Evolutionary conservation across 768 basidiomycete genomes (phyloP).

Genomic region (Mycena vulgaris): DNA sequence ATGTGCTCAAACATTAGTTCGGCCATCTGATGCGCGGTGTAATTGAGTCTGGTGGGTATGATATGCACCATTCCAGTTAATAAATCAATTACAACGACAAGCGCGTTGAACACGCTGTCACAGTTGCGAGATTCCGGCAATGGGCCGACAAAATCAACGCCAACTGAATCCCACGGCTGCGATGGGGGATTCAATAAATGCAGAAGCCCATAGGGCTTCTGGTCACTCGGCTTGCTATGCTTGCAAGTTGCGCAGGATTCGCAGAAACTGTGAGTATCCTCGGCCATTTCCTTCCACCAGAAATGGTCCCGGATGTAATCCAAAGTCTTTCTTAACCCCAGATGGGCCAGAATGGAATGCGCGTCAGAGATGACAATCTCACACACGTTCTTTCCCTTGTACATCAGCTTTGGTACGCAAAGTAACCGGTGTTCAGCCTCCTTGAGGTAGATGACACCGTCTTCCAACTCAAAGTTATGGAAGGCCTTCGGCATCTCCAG

Average conservation of each 20-base stretch:
- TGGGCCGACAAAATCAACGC: constrained; percentile 2
- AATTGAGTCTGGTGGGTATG: not conserved
- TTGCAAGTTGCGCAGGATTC: not conserved
- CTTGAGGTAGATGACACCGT: constrained; percentile 5
- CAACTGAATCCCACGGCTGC: not conserved
- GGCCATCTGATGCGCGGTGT: not conserved
- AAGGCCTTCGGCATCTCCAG: not conserved
- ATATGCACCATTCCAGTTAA: not conserved
- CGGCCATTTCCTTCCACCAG: constrained; percentile 17
- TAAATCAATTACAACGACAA: not conserved
- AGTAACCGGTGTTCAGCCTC: not conserved
- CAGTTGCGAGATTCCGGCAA: not conserved
- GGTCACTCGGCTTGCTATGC: not conserved
- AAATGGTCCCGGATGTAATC: constrained; percentile 17
- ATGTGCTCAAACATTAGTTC: not conserved
- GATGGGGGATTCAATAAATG: not conserved
- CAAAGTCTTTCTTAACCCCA: not conserved
- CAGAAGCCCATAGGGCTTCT: not conserved
- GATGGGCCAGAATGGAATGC: constrained; percentile 4
- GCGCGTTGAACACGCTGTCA: not conserved
- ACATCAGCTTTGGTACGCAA: not conserved
- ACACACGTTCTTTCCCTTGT: not conserved
- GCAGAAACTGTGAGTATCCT: not conserved
- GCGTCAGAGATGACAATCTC: constrained; percentile 7
- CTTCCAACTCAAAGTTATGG: not conserved